phyloP scores from a whole-genome alignment of 1,284 basidiomycete genomes.

The Caloboletus inedulis region DNA sequence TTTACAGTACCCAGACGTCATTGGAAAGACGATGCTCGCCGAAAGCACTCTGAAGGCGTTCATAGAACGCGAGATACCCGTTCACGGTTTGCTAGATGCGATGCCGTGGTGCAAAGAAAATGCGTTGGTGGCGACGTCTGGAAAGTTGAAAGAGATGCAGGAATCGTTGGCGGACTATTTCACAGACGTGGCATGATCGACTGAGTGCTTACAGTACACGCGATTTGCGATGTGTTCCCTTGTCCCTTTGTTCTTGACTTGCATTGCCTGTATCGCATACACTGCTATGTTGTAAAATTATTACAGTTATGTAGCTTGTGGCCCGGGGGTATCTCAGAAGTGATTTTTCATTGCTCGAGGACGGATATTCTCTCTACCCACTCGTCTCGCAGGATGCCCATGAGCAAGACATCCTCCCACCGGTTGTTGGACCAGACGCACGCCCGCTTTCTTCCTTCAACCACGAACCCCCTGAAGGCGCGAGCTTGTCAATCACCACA shows the following conservation, averaged over 20 bases:
- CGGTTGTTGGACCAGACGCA: constrained; percentile 28
- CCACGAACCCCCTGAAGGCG: constrained; percentile 26
- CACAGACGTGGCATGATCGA: constrained; percentile 31
- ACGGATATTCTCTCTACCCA: constrained; percentile 28
- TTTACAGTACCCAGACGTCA: constrained; percentile 38
- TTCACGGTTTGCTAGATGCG: constrained; percentile 38
- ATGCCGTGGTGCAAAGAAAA: constrained; percentile 40
- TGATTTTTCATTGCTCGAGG: constrained; percentile 19
- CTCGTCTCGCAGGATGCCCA: constrained; percentile 33
- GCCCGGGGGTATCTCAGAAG: constrained; percentile 7
- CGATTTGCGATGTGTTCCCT: not conserved
- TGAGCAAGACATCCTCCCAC: constrained; percentile 30
- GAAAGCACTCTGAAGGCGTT: constrained; percentile 42
- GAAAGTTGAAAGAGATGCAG: constrained; percentile 38
- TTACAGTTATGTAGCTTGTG: not conserved
- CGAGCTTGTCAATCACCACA: not conserved
- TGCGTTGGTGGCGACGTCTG: constrained; percentile 33
- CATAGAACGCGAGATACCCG: constrained; percentile 40
- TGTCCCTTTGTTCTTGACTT: not conserved
- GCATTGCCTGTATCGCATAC: constrained; percentile 7
- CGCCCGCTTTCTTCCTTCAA: constrained; percentile 32
- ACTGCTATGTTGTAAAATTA: constrained; percentile 8
- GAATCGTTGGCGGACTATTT: constrained; percentile 39
- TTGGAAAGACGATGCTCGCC: constrained; percentile 40
- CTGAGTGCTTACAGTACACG: not conserved